Evolutionary conservation across 1,284 basidiomycete genomes (phyloP), one percentile per base, ranked within the genome.

Genomic region (Clitocybe nebularis): DNA sequence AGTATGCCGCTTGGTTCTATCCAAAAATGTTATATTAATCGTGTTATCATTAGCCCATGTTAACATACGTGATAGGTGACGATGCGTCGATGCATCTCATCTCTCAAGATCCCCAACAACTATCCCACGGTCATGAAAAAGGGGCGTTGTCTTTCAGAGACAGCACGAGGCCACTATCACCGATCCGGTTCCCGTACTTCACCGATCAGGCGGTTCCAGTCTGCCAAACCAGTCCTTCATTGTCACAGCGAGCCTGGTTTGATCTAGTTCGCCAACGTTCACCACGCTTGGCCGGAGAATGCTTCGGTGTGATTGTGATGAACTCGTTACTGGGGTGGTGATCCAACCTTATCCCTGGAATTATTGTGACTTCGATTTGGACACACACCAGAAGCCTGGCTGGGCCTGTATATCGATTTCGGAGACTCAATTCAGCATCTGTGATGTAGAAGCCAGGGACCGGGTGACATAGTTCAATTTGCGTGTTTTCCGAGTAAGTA

Each of bases 401-500:
- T 42, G 46, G 47, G 43, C 30, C 38, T 43, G 40, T 43, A 44
- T 39, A 43, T 45, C 34, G 19, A 35, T 45, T 40, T 44, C 48
- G 42, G 51, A 46, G 44, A 45, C 38, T 26, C 49, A 48, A 47
- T 43, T 42, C 47, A 56, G 37, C 44, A 49, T 54, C 52, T 56
- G 55, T 58, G 57, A 57, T 52, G 46, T 50, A 40, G 48, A 60
- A 58, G 55, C 45, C 46, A 56, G 50, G 54, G 53, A 46, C 56
- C 48, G 52, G 59, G 55, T 57, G 53, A 53, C 54, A 56, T 51
- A 41, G 39, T 33, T 66, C 57, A 55, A 60, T 63, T 59, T 53
- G 57, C 51, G 44, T 51, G 42, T 55, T 54, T 55, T 54, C 58
- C 57, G 50, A 57, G 51, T 55, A 57, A 54, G 53, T 57, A 38